Conservation (phyloP, 306 rosid genomes). For the Fragaria iinumae region DNA sequence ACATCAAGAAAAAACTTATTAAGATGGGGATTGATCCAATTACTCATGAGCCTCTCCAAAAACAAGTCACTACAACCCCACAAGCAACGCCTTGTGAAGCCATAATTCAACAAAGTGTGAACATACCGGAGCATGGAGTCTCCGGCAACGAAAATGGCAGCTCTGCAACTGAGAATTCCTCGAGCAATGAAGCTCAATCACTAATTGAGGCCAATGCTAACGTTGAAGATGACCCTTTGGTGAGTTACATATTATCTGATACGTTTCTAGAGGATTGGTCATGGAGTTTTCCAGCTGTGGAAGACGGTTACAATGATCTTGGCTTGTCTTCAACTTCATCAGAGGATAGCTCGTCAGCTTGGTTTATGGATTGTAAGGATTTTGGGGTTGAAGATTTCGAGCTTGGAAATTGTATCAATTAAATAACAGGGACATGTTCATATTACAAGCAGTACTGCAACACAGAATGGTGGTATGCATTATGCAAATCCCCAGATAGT, state of each 20-base stretch:
- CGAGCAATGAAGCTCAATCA: constrained; percentile 25
- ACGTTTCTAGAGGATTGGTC: constrained; percentile 30
- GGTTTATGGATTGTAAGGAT: constrained; percentile 38
- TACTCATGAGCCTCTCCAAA: constrained; percentile 62
- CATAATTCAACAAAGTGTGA: background rate
- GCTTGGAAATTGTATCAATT: constrained; percentile 30
- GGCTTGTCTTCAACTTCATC: constrained; percentile 28
- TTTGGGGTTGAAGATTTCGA: constrained; percentile 30
- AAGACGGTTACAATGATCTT: constrained; percentile 19
- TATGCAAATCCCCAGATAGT: background rate
- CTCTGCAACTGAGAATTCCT: constrained; percentile 17
- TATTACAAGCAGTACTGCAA: background rate
- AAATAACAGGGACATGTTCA: constrained; percentile 11
- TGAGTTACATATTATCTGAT: constrained; percentile 27
- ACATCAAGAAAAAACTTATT: constrained; percentile 76
- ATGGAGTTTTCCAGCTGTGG: constrained; percentile 27
- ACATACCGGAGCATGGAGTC: constrained; percentile 4
- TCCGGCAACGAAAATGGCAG: constrained; percentile 1
- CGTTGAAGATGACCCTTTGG: constrained; percentile 22
- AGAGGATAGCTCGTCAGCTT: constrained; percentile 21
- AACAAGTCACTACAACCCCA: background rate
- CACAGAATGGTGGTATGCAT: background rate
- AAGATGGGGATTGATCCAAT: constrained; percentile 86
- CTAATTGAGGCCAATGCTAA: background rate
- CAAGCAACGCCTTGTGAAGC: constrained; percentile 10